Base-by-base conservation (phyloP, 179 eudicot genomes). In the Silene coronaria region DNA sequence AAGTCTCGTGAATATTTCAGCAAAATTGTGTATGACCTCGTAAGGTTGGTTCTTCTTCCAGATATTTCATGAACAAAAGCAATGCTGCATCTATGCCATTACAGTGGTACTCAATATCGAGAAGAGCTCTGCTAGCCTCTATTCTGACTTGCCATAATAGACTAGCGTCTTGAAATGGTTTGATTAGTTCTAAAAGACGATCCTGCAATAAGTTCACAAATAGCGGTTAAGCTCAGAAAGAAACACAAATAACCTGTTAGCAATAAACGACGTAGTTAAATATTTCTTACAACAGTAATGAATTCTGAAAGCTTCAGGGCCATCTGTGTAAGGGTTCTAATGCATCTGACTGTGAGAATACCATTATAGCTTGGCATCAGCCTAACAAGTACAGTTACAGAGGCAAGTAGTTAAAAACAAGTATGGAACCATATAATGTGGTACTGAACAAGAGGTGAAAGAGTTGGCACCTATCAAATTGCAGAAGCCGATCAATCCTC, bases 321-420 rank as follows among this genome's bases (percentile, higher is more conserved):
- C 74, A 95, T 87, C 82, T 91, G 97, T 12, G 95, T 87, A 82
- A 95, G 81, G 28, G 97, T 81, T 70, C 91, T 86, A 79, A 95
- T 91, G 85, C 97, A 95, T 75, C 97, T 90, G 79, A 88, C 80
- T 28, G 91, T 91, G 80, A 95, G 79, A 55, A 92, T 80, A 23
- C 97, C 97, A 85, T 95, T 95, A 86, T 95, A 87, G 84, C 97
- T 92, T 78, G 99, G 97, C 95, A 95, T 95, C 81, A 95, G 80
- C 91, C 99, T 94, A 84, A 38, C 60, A 76, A 70, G 83, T 64
- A 58, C 38, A 60, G 76, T 58, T 59, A 71, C 60, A 83, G 42
- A 79, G 55, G 59, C 51, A 80, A 10, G 16, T 36, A 42, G 65
- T 82, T 70, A 80, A 71, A 77, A 21, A 24, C 19, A 60, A 48